phyloP scores from a whole-genome alignment of 2,329 filamentous ascomycete species.

The Penicillium sp. region DNA sequence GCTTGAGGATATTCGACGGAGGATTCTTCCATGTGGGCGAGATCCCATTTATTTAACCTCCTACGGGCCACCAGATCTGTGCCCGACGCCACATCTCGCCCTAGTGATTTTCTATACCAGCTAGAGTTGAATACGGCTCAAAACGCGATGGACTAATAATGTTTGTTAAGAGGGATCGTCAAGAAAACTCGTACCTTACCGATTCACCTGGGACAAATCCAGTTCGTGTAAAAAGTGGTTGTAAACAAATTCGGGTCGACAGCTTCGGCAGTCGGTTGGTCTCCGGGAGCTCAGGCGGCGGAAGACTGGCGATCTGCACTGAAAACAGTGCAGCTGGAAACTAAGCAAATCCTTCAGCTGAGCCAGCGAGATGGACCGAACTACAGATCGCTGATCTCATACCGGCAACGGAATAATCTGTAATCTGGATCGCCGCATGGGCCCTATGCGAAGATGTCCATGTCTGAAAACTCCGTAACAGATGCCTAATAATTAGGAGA shows the following conservation, averaged over 20 bases:
- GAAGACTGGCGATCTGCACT: not conserved
- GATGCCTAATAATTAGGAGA: no score
- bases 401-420: no score
- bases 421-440: no score
- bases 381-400: no score
- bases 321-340: no score
- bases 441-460: no score
- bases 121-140: not conserved
- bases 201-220: not conserved
- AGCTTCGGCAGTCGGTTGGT: not conserved
- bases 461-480: no score
- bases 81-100: not conserved
- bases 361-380: no score
- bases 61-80: not conserved
- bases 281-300: not conserved
- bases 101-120: not conserved
- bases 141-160: not conserved
- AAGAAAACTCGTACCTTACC: not conserved
- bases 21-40: not conserved
- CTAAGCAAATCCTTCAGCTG: no score
- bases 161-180: not conserved
- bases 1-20: not conserved
- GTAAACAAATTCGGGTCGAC: not conserved
- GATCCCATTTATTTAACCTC: not conserved
- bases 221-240: not conserved